Conservation (phyloP, 1,284 basidiomycete species). For the Apiotrichum brassicae region DNA sequence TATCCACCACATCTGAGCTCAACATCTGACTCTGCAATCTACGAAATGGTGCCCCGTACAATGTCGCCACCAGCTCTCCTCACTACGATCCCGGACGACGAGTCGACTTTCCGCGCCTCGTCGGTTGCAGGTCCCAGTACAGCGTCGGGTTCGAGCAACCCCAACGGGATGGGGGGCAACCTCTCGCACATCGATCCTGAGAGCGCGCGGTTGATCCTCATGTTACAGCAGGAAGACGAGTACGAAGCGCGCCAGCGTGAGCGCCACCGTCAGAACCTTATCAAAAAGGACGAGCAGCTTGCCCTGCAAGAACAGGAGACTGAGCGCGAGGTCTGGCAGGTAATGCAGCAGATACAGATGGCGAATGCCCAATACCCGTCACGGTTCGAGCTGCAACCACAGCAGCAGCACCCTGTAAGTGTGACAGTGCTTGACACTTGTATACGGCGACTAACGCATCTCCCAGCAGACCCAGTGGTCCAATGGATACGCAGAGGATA, state of each 20-base stretch:
- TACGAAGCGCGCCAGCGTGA: constrained; percentile 22
- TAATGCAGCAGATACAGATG: constrained; percentile 8
- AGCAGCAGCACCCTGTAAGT: too few relatives aligned
- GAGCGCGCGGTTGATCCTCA: constrained; percentile 19
- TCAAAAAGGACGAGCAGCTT: constrained; percentile 30
- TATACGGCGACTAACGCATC: too few relatives aligned
- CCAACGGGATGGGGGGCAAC: neutral
- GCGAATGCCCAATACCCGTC: neutral
- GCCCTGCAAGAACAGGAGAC: constrained; percentile 41
- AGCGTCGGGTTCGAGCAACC: constrained; percentile 4
- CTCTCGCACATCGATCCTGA: too few relatives aligned
- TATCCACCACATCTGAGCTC: neutral
- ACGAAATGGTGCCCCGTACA: neutral
- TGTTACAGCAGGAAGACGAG: constrained; percentile 33
- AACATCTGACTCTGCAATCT: neutral
- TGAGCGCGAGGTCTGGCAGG: constrained; percentile 33
- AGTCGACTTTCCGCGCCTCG: constrained; percentile 3
- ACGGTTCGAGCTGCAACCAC: neutral
- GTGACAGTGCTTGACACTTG: too few relatives aligned
- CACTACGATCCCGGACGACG: constrained; percentile 1
- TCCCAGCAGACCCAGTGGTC: too few relatives aligned
- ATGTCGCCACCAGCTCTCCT: neutral
- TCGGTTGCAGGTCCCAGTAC: constrained; percentile 18
- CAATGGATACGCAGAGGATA: too few relatives aligned
- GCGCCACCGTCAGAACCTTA: constrained; percentile 1